Conservation (phyloP, 805 yeast genomes). For the Metschnikowia colocasiae region DNA sequence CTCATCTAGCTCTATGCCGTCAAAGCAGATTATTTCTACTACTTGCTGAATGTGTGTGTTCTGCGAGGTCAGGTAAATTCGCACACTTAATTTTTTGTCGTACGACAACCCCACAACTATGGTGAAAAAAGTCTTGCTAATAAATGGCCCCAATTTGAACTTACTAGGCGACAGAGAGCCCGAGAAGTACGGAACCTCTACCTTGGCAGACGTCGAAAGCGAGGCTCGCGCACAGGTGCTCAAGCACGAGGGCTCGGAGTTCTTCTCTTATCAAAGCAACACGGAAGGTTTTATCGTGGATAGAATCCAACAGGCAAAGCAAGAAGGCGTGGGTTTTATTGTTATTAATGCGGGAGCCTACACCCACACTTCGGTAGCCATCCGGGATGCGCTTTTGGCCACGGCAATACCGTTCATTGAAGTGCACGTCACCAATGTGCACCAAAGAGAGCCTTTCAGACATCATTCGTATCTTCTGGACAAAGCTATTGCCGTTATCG, state of each 20-base stretch:
- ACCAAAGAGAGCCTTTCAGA: conserved; percentile 49
- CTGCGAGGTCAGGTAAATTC: not conserved
- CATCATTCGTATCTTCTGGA: conserved; percentile 48
- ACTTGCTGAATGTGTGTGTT: not conserved
- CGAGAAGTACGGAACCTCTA: conserved; percentile 47
- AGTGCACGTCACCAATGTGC: conserved; percentile 50
- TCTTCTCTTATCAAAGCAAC: conserved; percentile 39
- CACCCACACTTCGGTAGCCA: conserved; percentile 49
- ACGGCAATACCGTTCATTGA: conserved; percentile 49
- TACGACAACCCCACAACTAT: conserved; percentile 15
- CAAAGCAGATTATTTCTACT: not conserved
- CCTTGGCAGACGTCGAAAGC: conserved; percentile 40
- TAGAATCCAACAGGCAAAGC: conserved; percentile 44
- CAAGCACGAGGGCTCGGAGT: conserved; percentile 29
- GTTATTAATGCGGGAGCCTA: conserved; percentile 52
- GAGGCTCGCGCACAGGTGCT: conserved; percentile 34
- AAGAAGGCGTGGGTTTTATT: conserved; percentile 41
- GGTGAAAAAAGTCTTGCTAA: conserved; percentile 42
- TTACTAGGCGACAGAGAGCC: conserved; percentile 44
- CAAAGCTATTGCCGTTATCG: conserved; percentile 45
- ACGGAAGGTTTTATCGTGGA: conserved; percentile 47
- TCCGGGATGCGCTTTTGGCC: conserved; percentile 47
- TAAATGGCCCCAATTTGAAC: conserved; percentile 50
- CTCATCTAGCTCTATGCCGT: not conserved
- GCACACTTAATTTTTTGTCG: not conserved